Evolutionary conservation across 257 asterid species (phyloP).

Genomic region (Thymus mandschuricus): DNA sequence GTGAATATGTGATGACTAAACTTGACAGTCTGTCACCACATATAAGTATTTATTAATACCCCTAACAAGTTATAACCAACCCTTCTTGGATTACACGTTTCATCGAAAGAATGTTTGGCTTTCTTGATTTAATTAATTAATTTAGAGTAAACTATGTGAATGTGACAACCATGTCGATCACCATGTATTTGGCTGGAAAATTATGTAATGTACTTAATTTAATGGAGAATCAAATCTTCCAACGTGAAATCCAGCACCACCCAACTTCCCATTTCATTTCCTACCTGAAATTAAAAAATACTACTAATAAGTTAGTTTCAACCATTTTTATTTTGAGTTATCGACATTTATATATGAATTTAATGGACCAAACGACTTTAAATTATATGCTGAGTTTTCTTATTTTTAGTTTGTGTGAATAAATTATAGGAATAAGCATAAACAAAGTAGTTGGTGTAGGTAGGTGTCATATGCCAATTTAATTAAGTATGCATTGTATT

Average conservation of each 20-base stretch:
- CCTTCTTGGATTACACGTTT: slow-evolving; percentile 35
- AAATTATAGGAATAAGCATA: no score
- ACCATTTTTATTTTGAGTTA: no score
- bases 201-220: not conserved
- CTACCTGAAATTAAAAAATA: not conserved
- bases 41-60: no score
- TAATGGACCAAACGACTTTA: no score
- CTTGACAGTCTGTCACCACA: slow-evolving; percentile 22
- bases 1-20: not conserved
- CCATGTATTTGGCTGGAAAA: slow-evolving; percentile 33
- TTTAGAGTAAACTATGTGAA: not conserved
- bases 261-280: slow-evolving; percentile 11
- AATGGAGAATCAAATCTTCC: slow-evolving; percentile 39
- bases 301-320: no score
- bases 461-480: no score
- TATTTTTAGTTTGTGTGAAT: no score
- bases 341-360: no score
- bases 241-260: slow-evolving; percentile 26
- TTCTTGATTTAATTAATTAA: not conserved
- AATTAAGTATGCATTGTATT: no score
- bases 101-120: slow-evolving; percentile 22
- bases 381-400: no score
- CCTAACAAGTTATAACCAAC: not conserved
- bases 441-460: no score
- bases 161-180: slow-evolving; percentile 24